These are phyloP conservation scores for Chlorella sp. DNA, from an alignment of 139 green algal species.

Conservation along the genomic window DNA sequence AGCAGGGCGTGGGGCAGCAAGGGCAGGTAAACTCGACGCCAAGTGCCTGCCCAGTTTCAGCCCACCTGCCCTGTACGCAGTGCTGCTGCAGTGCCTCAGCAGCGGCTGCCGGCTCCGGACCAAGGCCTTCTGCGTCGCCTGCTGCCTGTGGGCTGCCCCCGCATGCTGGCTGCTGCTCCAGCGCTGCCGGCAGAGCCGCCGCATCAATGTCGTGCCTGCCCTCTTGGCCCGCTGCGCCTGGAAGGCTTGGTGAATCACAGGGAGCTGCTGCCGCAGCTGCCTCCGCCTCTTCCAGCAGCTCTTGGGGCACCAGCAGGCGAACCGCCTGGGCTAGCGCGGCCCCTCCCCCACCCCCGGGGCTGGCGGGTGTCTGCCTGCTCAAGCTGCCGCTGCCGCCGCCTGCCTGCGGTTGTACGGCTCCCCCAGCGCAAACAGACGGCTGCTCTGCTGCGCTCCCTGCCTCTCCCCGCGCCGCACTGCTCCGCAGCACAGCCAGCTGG, in stretches of 20 bases:
- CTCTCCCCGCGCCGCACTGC: background rate
- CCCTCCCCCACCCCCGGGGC: no score
- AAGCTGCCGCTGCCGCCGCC: background rate
- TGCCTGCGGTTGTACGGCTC: background rate
- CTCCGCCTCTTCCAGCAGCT: background rate
- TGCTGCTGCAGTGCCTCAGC: background rate
- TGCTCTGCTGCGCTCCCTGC: background rate
- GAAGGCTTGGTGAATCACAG: background rate
- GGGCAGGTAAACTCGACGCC: no score
- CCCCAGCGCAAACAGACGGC: background rate
- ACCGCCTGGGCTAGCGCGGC: no score
- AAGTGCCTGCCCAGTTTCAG: no score
- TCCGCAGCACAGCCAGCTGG: background rate
- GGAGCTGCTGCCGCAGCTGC: background rate
- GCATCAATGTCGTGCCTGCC: background rate
- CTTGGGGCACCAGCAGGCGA: background rate
- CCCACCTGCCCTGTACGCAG: conserved; percentile 13
- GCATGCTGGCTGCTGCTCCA: background rate
- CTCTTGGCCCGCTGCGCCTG: background rate
- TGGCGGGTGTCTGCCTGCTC: no score
- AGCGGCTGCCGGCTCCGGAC: background rate
- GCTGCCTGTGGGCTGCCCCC: no score
- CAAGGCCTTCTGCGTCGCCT: background rate
- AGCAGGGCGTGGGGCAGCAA: no score
- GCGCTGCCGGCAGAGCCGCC: background rate